Conservation (phyloP, 2,329 filamentous ascomycete genomes). For the Trichothecium sympodiale region DNA sequence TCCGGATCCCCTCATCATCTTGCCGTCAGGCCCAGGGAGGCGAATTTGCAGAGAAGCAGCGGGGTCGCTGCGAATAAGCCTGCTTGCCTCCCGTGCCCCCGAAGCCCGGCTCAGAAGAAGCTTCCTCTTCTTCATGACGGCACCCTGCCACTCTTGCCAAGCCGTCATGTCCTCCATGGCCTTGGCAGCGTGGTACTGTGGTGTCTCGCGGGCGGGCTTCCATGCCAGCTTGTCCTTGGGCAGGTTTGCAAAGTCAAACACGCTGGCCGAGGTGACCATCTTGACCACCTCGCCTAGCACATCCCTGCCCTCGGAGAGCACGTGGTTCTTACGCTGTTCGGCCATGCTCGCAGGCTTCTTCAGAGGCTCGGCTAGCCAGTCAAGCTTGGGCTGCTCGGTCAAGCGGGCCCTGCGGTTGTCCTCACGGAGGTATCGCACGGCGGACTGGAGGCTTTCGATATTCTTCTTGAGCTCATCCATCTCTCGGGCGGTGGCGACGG, state of each 20-base stretch:
- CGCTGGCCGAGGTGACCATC: constrained; percentile 41
- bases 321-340: constrained; percentile 37
- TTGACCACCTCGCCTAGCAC: constrained; percentile 54
- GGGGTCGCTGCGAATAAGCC: constrained; percentile 10
- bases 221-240: constrained; percentile 53
- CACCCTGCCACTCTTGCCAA: constrained; percentile 48
- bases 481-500: constrained; percentile 60
- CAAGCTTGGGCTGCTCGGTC: constrained; percentile 41
- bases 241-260: constrained; percentile 48
- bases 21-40: constrained; percentile 34
- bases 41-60: constrained; percentile 40
- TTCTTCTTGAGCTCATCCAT: constrained; percentile 63
- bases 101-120: constrained; percentile 6
- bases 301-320: constrained; percentile 51
- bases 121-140: constrained; percentile 43
- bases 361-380: constrained; percentile 54
- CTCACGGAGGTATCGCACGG: constrained; percentile 56
- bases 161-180: constrained; percentile 54
- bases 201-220: constrained; percentile 52
- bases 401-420: constrained; percentile 54
- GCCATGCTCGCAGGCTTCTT: constrained; percentile 29
- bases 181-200: constrained; percentile 54
- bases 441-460: constrained; percentile 51
- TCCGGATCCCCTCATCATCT: constrained; percentile 23
- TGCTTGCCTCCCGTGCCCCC: constrained; percentile 12